Evolutionary conservation across 495 filamentous ascomycete species (phyloP), one percentile per base, ranked within the genome.

Genomic region (Chaetomium tenue): DNA sequence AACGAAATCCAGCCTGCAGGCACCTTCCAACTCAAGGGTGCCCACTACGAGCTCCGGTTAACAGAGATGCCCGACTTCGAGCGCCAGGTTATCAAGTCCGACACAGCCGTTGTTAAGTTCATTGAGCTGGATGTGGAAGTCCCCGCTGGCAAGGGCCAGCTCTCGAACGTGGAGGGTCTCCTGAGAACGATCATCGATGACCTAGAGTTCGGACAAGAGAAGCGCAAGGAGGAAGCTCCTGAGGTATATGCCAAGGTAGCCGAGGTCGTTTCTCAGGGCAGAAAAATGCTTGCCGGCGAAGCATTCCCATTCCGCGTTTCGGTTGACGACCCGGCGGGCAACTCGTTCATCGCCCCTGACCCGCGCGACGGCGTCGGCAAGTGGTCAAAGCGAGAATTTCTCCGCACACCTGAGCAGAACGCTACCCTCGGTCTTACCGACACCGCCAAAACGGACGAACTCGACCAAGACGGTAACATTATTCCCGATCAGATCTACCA

Each of bases 331-430:
- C 89, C 89, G 2, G 90, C 92, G 5, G 94, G 94, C n/a, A 99
- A 99, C 81, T 95, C 91, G 4, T 98, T 90, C 85, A 95, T 99
- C 69, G 91, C 96, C 56, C 94, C 94, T 37, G 88, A 89, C 65
- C 83, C 88, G 61, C 77, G 83, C 47, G 90, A 93, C 69, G 76
- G 79, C 60, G 86, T 89, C 7, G 88, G 86, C 55, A 97, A 96
- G 75, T 97, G 92, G 85, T 81, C 80, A 28, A 88, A 90, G 67
- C 82, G 79, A 47, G 89, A 97, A 71, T 99, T 96, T 71, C 74
- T 87, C 6, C 86, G 94, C 37, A 92, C 88, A 0, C 80, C 87
- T 2, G 88, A 90, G 68, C 92, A 97, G 75, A 99, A 99, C 68
- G 87, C 86, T 52, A 84, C 84, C 20, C 82, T 97, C 9, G 92